Conservation (phyloP, 306 rosid genomes). For the Sophora flavescens region DNA sequence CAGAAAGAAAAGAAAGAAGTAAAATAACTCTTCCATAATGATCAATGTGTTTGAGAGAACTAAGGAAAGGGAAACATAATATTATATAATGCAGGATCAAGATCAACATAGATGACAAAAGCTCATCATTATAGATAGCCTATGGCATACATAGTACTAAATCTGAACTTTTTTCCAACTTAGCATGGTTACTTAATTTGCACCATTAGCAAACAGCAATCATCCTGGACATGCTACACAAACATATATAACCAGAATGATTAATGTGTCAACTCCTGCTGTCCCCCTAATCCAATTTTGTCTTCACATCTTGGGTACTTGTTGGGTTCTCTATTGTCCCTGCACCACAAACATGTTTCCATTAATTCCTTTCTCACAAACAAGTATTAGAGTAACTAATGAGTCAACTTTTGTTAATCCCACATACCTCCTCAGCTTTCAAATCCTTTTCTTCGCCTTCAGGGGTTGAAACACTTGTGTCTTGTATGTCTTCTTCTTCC, state of each 20-base stretch:
- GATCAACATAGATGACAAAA: not conserved
- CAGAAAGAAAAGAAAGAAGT: not conserved
- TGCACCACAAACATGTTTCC: slow-evolving; percentile 24
- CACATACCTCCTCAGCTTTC: slow-evolving; percentile 39
- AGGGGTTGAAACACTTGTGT: slow-evolving; percentile 38
- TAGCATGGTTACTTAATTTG: not conserved
- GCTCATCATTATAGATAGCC: no score
- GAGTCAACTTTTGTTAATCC: not conserved
- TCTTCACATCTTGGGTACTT: slow-evolving; percentile 8
- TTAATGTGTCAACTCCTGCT: not conserved
- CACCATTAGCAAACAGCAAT: not conserved
- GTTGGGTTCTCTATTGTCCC: slow-evolving; percentile 28
- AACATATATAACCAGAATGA: not conserved
- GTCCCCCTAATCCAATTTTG: not conserved
- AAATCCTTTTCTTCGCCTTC: slow-evolving; percentile 45
- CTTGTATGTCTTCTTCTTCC: slow-evolving; percentile 37
- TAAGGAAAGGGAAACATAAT: not conserved
- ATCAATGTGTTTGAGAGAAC: not conserved
- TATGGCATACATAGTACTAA: not conserved
- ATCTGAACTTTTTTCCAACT: not conserved
- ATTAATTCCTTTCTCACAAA: slow-evolving; percentile 24
- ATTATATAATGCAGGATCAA: slow-evolving; percentile 10
- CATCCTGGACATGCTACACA: not conserved
- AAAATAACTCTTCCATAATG: not conserved
- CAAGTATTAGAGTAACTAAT: not conserved